A percentile compares a stretch with the other conserved stretches of the same genome.
These are phyloP conservation scores for Dactylorhiza incarnata DNA, from an alignment of 106 monocot genomes.

Conservation along the genomic window DNA sequence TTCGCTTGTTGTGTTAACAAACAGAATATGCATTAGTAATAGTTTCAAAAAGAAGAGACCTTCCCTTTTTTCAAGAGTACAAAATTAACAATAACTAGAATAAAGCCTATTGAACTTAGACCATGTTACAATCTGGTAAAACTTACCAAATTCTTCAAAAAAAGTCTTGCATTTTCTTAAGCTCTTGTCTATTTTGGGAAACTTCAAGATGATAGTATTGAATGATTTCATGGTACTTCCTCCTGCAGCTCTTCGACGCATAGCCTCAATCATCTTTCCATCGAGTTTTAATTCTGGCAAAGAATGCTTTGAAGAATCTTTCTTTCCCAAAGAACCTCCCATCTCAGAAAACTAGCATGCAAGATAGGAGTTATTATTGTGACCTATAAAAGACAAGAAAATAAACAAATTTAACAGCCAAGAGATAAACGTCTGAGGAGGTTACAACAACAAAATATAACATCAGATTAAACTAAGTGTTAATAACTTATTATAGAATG, in stretches of 20 bases:
- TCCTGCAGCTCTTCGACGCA: slow-evolving; percentile 43
- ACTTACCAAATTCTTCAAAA: slow-evolving; percentile 78
- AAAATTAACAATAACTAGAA: not conserved
- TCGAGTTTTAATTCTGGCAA: slow-evolving; percentile 58
- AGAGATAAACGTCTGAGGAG: not conserved
- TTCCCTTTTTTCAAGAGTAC: not conserved
- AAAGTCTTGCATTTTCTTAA: slow-evolving; percentile 77
- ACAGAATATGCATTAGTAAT: not conserved
- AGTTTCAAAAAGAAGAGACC: not conserved
- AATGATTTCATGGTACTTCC: slow-evolving; percentile 72
- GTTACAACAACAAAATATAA: not conserved
- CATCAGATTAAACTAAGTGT: not conserved
- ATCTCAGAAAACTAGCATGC: slow-evolving; percentile 17
- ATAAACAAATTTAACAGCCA: not conserved
- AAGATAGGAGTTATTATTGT: not conserved
- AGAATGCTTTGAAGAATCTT: slow-evolving; percentile 12
- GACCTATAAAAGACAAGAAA: not conserved
- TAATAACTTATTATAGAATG: too few relatives aligned
- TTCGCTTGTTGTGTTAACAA: not conserved
- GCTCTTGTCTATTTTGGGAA: slow-evolving; percentile 76
- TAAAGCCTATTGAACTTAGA: not conserved
- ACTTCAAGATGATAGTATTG: slow-evolving; percentile 69
- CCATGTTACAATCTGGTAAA: not conserved
- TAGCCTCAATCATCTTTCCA: slow-evolving; percentile 71
- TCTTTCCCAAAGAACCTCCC: slow-evolving; percentile 38